Percentiles rank a stretch among this genome's conserved stretches.
phyloP scores from a whole-genome alignment of 768 basidiomycete genomes.

The Suillus ampliporus region DNA sequence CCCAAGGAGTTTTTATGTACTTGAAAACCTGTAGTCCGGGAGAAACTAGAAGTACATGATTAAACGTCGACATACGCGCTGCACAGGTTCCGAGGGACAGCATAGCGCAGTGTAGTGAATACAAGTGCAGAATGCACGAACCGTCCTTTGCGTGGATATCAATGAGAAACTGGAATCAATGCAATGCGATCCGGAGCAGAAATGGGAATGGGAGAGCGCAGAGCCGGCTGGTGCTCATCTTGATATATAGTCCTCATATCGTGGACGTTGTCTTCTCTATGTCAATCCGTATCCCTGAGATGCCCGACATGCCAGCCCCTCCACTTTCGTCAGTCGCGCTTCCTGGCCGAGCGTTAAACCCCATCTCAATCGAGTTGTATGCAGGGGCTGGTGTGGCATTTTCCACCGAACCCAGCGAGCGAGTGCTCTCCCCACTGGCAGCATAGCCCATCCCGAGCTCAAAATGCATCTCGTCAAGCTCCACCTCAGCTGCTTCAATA shows the following conservation, averaged over 20 bases:
- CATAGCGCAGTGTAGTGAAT: slow-evolving; percentile 28
- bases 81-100: not conserved
- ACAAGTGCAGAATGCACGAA: slow-evolving; percentile 17
- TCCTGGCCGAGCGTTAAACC: slow-evolving; percentile 19
- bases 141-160: slow-evolving; percentile 18
- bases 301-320: slow-evolving; percentile 22
- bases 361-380: slow-evolving; percentile 48
- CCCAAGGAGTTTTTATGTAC: slow-evolving; percentile 1
- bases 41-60: slow-evolving; percentile 15
- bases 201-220: slow-evolving; percentile 7
- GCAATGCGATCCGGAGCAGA: slow-evolving; percentile 29
- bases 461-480: slow-evolving; percentile 59
- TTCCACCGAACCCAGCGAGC: slow-evolving; percentile 36
- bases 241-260: slow-evolving; percentile 37
- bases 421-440: slow-evolving; percentile 44
- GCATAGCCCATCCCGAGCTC: slow-evolving; percentile 59
- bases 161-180: slow-evolving; percentile 29
- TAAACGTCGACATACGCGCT: slow-evolving; percentile 10
- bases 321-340: slow-evolving; percentile 29
- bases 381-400: slow-evolving; percentile 58
- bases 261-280: slow-evolving; percentile 64
- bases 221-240: not conserved
- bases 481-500: slow-evolving; percentile 57
- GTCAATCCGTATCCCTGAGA: slow-evolving; percentile 59
- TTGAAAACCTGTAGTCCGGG: slow-evolving; percentile 6